These are phyloP conservation scores for Clarkia xantiana DNA, from an alignment of 345 rosid genomes.

Conservation along the genomic window DNA sequence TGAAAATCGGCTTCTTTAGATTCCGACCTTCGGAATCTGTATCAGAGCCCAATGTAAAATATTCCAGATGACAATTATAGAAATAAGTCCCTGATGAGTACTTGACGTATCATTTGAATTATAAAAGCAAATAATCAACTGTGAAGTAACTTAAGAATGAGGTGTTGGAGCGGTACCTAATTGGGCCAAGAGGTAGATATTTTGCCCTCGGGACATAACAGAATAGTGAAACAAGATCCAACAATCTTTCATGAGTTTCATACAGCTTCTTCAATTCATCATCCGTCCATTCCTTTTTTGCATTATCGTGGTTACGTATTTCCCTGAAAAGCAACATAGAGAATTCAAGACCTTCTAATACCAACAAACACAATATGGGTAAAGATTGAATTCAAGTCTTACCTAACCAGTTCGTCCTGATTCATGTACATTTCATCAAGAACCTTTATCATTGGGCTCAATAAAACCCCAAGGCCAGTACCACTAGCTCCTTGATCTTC, in stretches of 20 bases:
- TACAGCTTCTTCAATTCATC: slow-evolving; percentile 89
- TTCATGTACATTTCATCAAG: slow-evolving; percentile 93
- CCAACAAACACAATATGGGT: not conserved
- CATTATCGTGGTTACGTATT: slow-evolving; percentile 81
- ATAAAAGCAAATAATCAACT: not conserved
- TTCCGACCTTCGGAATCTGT: too few species aligned
- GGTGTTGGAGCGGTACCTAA: slow-evolving; percentile 38
- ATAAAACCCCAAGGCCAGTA: slow-evolving; percentile 87
- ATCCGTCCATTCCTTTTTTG: slow-evolving; percentile 95
- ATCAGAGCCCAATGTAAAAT: too few species aligned
- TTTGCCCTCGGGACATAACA: slow-evolving; percentile 91
- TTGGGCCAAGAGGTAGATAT: slow-evolving; percentile 90
- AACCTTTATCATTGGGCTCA: slow-evolving; percentile 88
- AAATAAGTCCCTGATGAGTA: too few species aligned
- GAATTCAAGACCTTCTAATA: slow-evolving; percentile 6
- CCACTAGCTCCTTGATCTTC: slow-evolving; percentile 99
- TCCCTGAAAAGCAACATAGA: slow-evolving; percentile 43
- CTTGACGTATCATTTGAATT: not conserved
- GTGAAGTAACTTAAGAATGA: too few species aligned
- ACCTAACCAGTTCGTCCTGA: slow-evolving; percentile 95
- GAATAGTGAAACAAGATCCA: slow-evolving; percentile 88
- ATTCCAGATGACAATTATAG: too few species aligned
- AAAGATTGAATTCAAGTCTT: slow-evolving; percentile 17
- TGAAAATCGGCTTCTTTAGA: too few species aligned
- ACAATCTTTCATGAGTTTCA: slow-evolving; percentile 86